Percentiles rank a stretch among this genome's conserved stretches.
Conservation (phyloP, 1,284 basidiomycete species). For the Ceratobasidium sp. region DNA sequence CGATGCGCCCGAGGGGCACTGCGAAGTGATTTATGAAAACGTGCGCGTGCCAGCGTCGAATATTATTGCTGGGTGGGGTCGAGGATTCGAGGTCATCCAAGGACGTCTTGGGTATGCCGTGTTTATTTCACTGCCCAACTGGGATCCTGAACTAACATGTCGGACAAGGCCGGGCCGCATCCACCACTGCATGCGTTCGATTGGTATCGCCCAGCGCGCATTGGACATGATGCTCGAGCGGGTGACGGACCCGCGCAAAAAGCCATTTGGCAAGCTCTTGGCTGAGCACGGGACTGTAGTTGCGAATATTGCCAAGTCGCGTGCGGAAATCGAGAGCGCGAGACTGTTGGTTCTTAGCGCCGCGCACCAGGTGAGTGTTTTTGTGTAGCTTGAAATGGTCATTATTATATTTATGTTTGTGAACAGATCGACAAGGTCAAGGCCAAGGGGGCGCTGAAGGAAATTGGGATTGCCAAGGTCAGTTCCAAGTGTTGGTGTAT, state of each 20-base stretch:
- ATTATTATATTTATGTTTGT: background rate
- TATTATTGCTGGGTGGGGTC: constrained; percentile 91
- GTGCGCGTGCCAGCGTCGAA: constrained; percentile 88
- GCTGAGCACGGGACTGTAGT: constrained; percentile 95
- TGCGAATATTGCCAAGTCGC: constrained; percentile 88
- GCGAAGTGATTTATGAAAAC: constrained; percentile 93
- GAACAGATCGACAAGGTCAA: constrained; percentile 84
- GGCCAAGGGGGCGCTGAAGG: constrained; percentile 95
- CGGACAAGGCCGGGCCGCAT: constrained; percentile 85
- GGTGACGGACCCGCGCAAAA: constrained; percentile 89
- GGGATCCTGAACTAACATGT: constrained; percentile 34
- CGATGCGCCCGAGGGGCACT: constrained; percentile 95
- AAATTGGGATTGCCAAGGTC: constrained; percentile 97
- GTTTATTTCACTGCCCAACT: background rate
- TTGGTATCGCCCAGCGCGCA: constrained; percentile 87
- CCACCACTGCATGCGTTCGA: constrained; percentile 98
- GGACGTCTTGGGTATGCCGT: constrained; percentile 86
- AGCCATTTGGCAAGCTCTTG: constrained; percentile 94
- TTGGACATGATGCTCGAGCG: constrained; percentile 90
- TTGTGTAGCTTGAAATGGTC: constrained; percentile 18
- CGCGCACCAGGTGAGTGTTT: constrained; percentile 74
- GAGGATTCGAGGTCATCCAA: constrained; percentile 97
- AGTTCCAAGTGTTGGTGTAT: constrained; percentile 45
- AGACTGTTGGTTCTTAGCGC: constrained; percentile 91
- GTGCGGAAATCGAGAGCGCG: constrained; percentile 91